Conservation (phyloP, 73 alveolate genomes). For the Breviolum minutum region DNA sequence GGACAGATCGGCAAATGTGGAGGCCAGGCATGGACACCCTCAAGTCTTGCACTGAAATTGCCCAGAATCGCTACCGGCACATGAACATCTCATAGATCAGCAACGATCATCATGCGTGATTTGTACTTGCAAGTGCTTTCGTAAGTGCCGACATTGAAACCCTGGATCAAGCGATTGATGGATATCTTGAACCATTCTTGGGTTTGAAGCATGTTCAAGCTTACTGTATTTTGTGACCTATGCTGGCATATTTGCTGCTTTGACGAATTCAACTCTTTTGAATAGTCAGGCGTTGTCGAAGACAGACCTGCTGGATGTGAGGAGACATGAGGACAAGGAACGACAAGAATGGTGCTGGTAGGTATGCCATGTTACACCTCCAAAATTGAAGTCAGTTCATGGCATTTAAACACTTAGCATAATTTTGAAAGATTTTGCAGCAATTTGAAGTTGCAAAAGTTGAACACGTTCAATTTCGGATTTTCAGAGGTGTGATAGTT, state of each 20-base stretch:
- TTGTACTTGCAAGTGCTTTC: neutral
- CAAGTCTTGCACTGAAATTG: too few relatives aligned
- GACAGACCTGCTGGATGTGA: slow-evolving; percentile 30
- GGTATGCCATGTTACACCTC: neutral
- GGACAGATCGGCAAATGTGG: slow-evolving; percentile 5
- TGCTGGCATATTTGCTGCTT: too few relatives aligned
- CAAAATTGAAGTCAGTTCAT: too few relatives aligned
- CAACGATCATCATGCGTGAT: neutral
- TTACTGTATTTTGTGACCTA: too few relatives aligned
- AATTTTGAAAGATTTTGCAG: neutral
- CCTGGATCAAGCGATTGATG: too few relatives aligned
- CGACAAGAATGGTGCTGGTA: neutral
- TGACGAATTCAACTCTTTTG: too few relatives aligned
- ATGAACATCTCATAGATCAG: neutral
- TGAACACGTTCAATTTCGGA: neutral
- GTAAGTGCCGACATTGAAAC: too few relatives aligned
- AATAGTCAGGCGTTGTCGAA: slow-evolving; percentile 18
- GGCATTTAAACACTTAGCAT: too few relatives aligned
- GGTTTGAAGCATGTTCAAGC: too few relatives aligned
- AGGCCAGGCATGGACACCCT: neutral
- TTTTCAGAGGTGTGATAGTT: slow-evolving; percentile 17
- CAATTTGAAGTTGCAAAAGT: neutral
- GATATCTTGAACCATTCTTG: too few relatives aligned
- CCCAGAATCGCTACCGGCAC: neutral
- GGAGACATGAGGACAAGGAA: neutral